Base-by-base conservation (phyloP, 2,329 filamentous ascomycete species). In the Hypoxylon sp. region DNA sequence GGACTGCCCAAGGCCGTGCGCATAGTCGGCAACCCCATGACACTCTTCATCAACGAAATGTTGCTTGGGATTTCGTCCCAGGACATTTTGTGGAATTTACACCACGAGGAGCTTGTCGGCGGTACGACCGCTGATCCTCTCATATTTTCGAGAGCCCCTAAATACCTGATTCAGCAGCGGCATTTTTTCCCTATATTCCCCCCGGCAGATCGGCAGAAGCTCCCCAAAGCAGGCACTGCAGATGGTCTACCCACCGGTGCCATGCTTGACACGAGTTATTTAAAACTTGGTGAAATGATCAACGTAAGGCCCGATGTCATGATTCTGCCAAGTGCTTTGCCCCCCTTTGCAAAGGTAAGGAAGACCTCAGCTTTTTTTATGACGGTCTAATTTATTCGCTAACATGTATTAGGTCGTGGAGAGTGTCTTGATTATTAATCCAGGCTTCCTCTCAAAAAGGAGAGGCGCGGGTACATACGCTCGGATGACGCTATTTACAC, bases 111-210 rank as follows among this genome's bases (percentile, higher is more conserved):
- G 79, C 77, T 89, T 6, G 84, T 91, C 0, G 86, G 87, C 19
- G 87, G 86, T 1, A 85, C 83, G 53, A 85, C 86, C 0, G 78
- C 79, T 7, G 86, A 90, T 58, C 79, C 85, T 0, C 89, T 92
- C 72, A 74, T 92, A 27, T 84, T 95, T 75, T 88, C 90, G 15
- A 83, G 95, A n/a, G 80, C 94, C 51, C 89, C 92, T 5, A 87
- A 89, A 19, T 91, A 96, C 72, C 80, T 99, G 17, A 88, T 99
- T 63, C 92, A 97, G 80, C 96, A 98, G 81, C 85, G 94, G 6
- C 94, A 96, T 76, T 98, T 94, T 80, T 93, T 93, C 75, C 96
- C 96, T 0, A 81, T 98, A 0, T 98, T 94, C 76, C 96, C 96
- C 5, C 90, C 95, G 0, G 86, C 90, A 11, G 89, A 92, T 55